Evolutionary conservation across 176 grass and related monocot genomes (phyloP).

Genomic region (Oryza punctata): DNA sequence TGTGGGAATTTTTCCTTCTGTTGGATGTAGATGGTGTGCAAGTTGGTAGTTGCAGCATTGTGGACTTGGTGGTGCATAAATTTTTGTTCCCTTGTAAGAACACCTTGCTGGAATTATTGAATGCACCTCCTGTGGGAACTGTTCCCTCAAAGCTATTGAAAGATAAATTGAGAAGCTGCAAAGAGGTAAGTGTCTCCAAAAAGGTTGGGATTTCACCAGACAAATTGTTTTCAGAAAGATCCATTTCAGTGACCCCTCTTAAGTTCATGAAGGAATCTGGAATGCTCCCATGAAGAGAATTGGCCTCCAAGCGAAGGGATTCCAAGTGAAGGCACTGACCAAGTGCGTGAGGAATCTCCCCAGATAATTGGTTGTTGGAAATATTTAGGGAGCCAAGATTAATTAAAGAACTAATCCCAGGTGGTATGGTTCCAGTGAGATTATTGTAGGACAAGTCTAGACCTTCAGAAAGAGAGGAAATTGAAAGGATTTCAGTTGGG

Average conservation of each 20-base stretch:
- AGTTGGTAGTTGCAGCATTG: background rate
- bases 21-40: background rate
- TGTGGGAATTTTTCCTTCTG: background rate
- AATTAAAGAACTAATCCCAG: background rate
- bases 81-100: slow-evolving; percentile 5
- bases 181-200: background rate
- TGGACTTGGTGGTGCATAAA: background rate
- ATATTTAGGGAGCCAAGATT: slow-evolving; percentile 26
- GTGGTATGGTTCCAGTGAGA: background rate
- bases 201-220: slow-evolving; percentile 18
- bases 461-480: slow-evolving; percentile 11
- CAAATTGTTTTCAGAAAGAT: slow-evolving; percentile 38
- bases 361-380: background rate
- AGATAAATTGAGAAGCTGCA: background rate
- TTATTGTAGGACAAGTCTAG: background rate
- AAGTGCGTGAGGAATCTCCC: slow-evolving; percentile 36
- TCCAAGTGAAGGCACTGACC: slow-evolving; percentile 24
- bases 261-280: slow-evolving; percentile 29
- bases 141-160: background rate
- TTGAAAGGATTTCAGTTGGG: background rate
- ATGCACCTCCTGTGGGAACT: background rate
- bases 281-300: slow-evolving; percentile 33
- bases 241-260: background rate
- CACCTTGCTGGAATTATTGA: background rate
- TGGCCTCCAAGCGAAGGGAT: slow-evolving; percentile 32